A percentile compares a stretch with the other conserved stretches of the same genome.
Conservation (phyloP, 805 yeast species). For the Myxozyma geophila region DNA sequence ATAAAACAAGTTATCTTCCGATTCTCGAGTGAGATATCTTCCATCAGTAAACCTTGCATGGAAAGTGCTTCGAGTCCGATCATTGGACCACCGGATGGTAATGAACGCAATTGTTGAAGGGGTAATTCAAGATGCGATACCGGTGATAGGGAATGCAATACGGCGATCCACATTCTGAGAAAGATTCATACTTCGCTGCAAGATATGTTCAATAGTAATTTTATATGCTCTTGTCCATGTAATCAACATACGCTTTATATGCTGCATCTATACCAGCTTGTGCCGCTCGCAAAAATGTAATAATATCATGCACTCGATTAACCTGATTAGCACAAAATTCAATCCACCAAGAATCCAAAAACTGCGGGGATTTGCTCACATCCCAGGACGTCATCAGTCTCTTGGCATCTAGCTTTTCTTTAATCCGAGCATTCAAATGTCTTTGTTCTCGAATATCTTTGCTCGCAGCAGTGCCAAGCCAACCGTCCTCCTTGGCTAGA, state of each 20-base stretch:
- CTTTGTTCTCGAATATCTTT: slow-evolving; percentile 17
- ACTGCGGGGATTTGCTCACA: slow-evolving; percentile 3
- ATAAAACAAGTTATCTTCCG: slow-evolving; percentile 22
- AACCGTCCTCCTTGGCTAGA: background rate
- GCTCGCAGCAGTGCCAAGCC: slow-evolving; percentile 24
- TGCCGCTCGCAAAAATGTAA: slow-evolving; percentile 17
- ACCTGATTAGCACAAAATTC: slow-evolving; percentile 20
- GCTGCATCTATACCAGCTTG: slow-evolving; percentile 16
- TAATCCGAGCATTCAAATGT: slow-evolving; percentile 17
- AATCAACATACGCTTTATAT: slow-evolving; percentile 14
- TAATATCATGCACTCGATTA: slow-evolving; percentile 21
- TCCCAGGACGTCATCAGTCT: slow-evolving; percentile 24
- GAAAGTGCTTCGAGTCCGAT: slow-evolving; percentile 26
- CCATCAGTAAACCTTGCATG: slow-evolving; percentile 25
- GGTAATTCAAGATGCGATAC: slow-evolving; percentile 23
- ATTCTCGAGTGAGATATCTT: slow-evolving; percentile 23
- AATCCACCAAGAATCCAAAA: slow-evolving; percentile 21
- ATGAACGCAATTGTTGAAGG: slow-evolving; percentile 25
- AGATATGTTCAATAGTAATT: background rate
- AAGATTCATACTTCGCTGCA: slow-evolving; percentile 18
- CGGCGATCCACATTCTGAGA: slow-evolving; percentile 27
- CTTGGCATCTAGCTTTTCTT: slow-evolving; percentile 11
- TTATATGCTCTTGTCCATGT: background rate
- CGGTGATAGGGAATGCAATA: slow-evolving; percentile 10
- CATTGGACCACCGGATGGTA: slow-evolving; percentile 30